These are phyloP conservation scores for Fusarium poae DNA, from an alignment of 2,329 filamentous ascomycete genomes.

Conservation along the genomic window DNA sequence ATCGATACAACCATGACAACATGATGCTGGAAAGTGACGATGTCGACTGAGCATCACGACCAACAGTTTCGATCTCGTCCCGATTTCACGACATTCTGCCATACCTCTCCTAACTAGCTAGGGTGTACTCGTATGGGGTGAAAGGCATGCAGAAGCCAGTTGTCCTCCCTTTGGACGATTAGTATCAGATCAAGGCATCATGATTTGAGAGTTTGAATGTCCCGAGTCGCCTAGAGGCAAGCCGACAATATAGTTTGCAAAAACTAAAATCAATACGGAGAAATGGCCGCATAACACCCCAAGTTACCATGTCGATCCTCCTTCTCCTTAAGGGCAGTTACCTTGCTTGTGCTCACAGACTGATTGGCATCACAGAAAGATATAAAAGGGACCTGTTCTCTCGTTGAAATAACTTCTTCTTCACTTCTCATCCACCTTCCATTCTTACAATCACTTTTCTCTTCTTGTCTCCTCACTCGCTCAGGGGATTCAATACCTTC, in stretches of 20 bases:
- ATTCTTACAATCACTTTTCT: background rate
- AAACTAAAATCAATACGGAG: no score
- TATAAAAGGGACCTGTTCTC: background rate
- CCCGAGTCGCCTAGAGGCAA: background rate
- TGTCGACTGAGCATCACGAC: background rate
- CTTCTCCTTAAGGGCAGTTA: no score
- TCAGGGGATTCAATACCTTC: background rate
- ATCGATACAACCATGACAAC: background rate
- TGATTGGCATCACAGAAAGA: background rate
- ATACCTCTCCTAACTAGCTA: background rate
- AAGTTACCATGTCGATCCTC: background rate
- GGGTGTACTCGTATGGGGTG: background rate
- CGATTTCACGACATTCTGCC: background rate
- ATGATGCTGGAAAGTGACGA: background rate
- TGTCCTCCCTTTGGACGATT: background rate
- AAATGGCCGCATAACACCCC: background rate
- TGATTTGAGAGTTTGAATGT: background rate
- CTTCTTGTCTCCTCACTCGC: slow-evolving; percentile 5
- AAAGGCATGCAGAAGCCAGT: no score
- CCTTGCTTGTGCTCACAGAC: no score
- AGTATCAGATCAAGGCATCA: background rate
- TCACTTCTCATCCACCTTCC: slow-evolving; percentile 2
- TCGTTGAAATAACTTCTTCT: background rate
- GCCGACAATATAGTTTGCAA: no score
- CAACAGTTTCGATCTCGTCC: background rate